Evolutionary conservation across 2,329 filamentous ascomycete genomes (phyloP).

Genomic region (Diplodia seriata): DNA sequence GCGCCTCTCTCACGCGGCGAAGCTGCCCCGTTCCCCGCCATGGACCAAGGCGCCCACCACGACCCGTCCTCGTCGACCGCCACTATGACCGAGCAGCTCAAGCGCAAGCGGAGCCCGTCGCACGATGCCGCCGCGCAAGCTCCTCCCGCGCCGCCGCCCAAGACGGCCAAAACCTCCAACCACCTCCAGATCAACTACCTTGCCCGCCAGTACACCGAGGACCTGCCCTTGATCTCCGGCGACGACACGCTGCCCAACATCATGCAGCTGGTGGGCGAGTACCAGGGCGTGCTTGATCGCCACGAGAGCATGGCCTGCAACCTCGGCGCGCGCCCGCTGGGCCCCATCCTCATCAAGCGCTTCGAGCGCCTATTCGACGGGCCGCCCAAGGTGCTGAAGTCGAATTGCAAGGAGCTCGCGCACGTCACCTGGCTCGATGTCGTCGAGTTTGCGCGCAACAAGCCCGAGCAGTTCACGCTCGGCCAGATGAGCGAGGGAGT

Average conservation of each 20-base stretch:
- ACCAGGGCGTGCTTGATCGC: constrained; percentile 83
- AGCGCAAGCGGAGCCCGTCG: constrained; percentile 57
- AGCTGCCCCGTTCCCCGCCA: constrained; percentile 13
- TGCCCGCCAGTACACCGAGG: constrained; percentile 66
- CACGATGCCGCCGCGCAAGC: constrained; percentile 43
- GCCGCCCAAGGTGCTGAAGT: constrained; percentile 71
- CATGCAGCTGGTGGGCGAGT: constrained; percentile 74
- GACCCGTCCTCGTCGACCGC: constrained; percentile 21
- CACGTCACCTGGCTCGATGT: constrained; percentile 84
- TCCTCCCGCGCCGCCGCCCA: constrained; percentile 51
- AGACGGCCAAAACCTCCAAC: constrained; percentile 63
- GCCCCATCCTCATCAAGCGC: constrained; percentile 81
- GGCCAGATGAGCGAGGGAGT: constrained; percentile 71
- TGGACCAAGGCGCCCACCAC: constrained; percentile 28
- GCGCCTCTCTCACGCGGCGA: constrained; percentile 6
- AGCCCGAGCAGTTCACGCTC: constrained; percentile 78
- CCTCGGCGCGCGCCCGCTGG: constrained; percentile 81
- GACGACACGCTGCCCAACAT: constrained; percentile 78
- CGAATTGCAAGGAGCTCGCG: constrained; percentile 65
- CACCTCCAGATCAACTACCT: constrained; percentile 74
- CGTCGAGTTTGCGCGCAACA: constrained; percentile 81
- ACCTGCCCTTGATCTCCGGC: constrained; percentile 66
- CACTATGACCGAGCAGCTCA: constrained; percentile 45
- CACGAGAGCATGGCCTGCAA: constrained; percentile 88
- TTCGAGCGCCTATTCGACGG: constrained; percentile 88